phyloP scores from a whole-genome alignment of 768 basidiomycete genomes.

The Leccinum truebloodii region DNA sequence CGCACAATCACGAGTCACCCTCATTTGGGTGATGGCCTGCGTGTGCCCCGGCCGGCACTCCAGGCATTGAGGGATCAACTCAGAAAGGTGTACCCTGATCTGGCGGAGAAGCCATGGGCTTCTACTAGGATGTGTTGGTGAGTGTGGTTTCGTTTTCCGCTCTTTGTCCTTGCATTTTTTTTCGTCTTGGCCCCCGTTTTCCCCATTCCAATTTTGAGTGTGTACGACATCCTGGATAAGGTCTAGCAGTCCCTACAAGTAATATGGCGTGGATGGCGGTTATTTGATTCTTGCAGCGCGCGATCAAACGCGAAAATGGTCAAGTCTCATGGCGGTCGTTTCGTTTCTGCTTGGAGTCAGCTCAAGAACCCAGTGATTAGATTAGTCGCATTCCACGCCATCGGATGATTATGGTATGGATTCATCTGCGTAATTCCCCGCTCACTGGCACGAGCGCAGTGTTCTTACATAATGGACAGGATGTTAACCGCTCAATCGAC shows the following conservation, averaged over 20 bases:
- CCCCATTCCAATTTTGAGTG: background rate
- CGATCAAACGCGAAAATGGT: background rate
- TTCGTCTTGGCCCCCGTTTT: background rate
- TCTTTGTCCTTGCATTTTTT: background rate
- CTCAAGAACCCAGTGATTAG: background rate
- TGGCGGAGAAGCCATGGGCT: constrained; percentile 70
- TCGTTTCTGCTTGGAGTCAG: background rate
- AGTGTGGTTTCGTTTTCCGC: constrained; percentile 22
- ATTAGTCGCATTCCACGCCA: background rate
- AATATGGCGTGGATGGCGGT: background rate
- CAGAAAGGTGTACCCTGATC: constrained; percentile 66
- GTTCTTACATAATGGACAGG: background rate
- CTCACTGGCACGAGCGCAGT: background rate
- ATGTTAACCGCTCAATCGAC: background rate
- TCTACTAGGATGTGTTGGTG: constrained; percentile 89
- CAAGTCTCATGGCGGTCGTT: background rate
- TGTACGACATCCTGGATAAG: background rate
- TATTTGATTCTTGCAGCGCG: background rate
- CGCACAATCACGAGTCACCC: constrained; percentile 69
- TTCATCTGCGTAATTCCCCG: background rate
- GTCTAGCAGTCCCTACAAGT: background rate
- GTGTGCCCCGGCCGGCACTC: constrained; percentile 63
- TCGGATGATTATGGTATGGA: background rate
- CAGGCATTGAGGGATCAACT: constrained; percentile 53
- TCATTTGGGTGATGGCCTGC: constrained; percentile 48